Conservation (phyloP, 2,329 filamentous ascomycete genomes). For the Claviceps cyperi region DNA sequence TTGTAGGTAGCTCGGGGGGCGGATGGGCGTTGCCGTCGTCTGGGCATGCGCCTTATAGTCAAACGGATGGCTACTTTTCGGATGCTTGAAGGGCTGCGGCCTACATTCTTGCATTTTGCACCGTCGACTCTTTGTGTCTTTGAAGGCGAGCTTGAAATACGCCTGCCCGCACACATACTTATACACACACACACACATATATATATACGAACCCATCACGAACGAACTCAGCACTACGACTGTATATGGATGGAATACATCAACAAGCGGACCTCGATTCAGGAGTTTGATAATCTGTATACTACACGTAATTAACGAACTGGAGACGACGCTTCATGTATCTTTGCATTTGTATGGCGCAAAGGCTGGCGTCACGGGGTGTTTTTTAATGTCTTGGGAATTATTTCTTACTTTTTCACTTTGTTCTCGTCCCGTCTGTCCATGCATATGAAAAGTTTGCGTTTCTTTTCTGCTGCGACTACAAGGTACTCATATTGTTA, state of each 20-base stretch:
- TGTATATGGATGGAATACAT: no score
- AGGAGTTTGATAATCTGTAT: not conserved
- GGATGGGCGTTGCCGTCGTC: conserved; percentile 27
- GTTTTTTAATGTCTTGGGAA: not conserved
- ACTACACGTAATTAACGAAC: not conserved
- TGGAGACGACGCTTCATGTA: not conserved
- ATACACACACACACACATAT: no score
- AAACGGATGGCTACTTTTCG: conserved; percentile 42
- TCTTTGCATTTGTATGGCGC: not conserved
- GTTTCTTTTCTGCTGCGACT: no score
- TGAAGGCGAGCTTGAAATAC: no score
- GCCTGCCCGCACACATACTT: no score
- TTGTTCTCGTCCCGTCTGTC: no score
- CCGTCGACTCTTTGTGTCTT: no score
- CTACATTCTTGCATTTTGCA: no score
- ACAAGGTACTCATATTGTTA: no score
- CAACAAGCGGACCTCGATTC: not conserved
- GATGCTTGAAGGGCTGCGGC: conserved; percentile 23
- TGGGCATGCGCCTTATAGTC: conserved; percentile 22
- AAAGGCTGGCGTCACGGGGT: not conserved
- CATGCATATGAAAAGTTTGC: no score
- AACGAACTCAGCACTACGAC: no score
- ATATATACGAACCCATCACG: not conserved
- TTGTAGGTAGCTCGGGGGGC: conserved; percentile 24
- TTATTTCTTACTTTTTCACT: no score